phyloP scores from a whole-genome alignment of 2,329 filamentous ascomycete genomes.

The Ceratocystis variospora region DNA sequence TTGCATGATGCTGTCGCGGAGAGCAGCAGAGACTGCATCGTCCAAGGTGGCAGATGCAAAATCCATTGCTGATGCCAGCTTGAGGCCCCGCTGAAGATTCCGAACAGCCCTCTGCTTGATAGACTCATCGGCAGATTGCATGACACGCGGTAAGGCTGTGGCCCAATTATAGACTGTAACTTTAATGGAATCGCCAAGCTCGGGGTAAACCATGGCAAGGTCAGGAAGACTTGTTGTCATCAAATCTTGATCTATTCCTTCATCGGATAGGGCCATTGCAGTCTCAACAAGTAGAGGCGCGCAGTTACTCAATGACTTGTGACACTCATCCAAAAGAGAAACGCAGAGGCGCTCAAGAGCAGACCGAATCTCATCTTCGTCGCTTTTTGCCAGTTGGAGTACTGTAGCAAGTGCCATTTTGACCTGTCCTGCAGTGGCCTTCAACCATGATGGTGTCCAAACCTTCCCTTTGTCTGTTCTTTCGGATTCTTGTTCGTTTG shows the following conservation, averaged over 20 bases:
- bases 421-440: conserved; percentile 65
- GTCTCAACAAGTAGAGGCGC: conserved; percentile 65
- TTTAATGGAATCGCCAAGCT: conserved; percentile 51
- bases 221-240: conserved; percentile 42
- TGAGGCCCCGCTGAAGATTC: conserved; percentile 62
- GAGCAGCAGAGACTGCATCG: conserved; percentile 49
- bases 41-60: conserved; percentile 54
- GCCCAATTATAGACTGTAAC: conserved; percentile 68
- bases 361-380: conserved; percentile 52
- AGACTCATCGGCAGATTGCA: conserved; percentile 74
- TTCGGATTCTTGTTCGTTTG: conserved; percentile 1
- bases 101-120: conserved; percentile 57
- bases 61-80: conserved; percentile 48
- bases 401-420: conserved; percentile 70
- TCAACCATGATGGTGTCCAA: conserved; percentile 52
- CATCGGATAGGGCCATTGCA: conserved; percentile 51
- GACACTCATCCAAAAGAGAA: conserved; percentile 63
- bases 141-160: conserved; percentile 61
- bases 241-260: conserved; percentile 25
- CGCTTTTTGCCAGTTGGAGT: conserved; percentile 58
- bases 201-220: conserved; percentile 47
- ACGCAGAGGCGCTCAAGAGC: conserved; percentile 60
- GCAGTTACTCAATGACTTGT: conserved; percentile 55
- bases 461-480: conserved; percentile 28
- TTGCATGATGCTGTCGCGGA: conserved; percentile 57